These are phyloP conservation scores for Venturia effusa DNA, from an alignment of 2,329 filamentous ascomycete genomes.

Conservation along the genomic window DNA sequence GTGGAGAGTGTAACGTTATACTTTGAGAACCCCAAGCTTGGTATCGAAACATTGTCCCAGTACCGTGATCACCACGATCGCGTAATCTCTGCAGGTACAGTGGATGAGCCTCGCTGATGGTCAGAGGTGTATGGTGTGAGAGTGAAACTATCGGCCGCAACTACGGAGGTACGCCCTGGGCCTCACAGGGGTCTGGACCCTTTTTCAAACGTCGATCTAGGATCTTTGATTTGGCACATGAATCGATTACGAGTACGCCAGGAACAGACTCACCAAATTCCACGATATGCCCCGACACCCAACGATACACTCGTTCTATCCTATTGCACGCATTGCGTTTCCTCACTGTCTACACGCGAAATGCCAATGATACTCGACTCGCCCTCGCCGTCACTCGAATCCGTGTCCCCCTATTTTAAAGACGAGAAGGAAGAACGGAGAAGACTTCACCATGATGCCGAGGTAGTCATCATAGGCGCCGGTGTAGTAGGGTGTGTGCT, in stretches of 20 bases:
- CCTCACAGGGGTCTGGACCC: not conserved
- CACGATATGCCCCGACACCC: not conserved
- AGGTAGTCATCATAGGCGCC: constrained; percentile 86
- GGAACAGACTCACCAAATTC: not conserved
- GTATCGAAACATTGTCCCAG: too few relatives aligned
- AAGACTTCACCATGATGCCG: constrained; percentile 50
- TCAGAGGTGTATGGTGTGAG: not conserved
- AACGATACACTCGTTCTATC: not conserved
- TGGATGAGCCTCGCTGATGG: too few relatives aligned
- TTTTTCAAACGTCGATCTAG: not conserved
- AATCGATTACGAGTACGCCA: constrained; percentile 3
- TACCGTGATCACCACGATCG: too few relatives aligned
- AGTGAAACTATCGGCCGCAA: not conserved
- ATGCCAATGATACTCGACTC: constrained; percentile 8
- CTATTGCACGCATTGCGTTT: not conserved
- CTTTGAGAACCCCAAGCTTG: too few relatives aligned
- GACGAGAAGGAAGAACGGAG: constrained; percentile 35
- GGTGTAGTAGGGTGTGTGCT: constrained; percentile 82
- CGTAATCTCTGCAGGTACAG: too few relatives aligned
- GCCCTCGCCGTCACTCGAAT: constrained; percentile 5
- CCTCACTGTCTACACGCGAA: not conserved
- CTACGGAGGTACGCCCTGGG: not conserved
- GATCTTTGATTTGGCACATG: not conserved
- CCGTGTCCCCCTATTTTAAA: not conserved
- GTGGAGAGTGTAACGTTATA: too few relatives aligned